Base-by-base conservation (phyloP, 352 stramenopile species). In the Halophytophthora batemanensis region DNA sequence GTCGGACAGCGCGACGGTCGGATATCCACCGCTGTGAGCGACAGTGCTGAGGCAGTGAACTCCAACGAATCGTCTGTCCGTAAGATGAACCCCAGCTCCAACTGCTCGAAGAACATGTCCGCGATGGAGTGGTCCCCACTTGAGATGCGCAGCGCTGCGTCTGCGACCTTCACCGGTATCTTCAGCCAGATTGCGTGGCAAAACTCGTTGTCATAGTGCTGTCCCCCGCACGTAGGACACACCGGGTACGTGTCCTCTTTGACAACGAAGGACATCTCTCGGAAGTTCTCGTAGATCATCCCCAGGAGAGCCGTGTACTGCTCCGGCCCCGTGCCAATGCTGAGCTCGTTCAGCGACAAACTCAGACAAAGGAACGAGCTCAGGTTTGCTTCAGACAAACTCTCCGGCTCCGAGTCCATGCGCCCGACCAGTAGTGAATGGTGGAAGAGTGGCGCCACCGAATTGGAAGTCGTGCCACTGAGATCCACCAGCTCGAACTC, bases 211-310 rank as follows among this genome's bases (percentile, higher is more conserved):
- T 69, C 66, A 53, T 75, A 79, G 53, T 95, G 85, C 19, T 90
- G 81, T 0, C 85, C 85, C 45, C 53, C 56, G 45, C 85, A 95
- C 5, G 12, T 61, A 11, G 51, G 38, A 43, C 85, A 95, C 1
- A 87, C 15, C 7, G 82, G 77, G 59, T 84, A 95, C 0, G 78
- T 88, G 29, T 95, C 80, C 74, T 93, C 85, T 29, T 82, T 64
- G 1, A 95, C 78, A 43, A 86, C 69, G 18, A 64, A 76, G 2
- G 79, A 87, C 7, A 82, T 61, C 60, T 95, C 85, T 35, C 84
- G 80, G 62, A 95, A 92, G 39, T 95, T 95, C 42, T 95, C 85
- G 45, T 86, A 93, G 22, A 93, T 90, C 45, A 87, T 75, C n/a
- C 79, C 82, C 28, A 93, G 56, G 8, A 93, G 59, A 6, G 70